Conservation (phyloP, 306 rosid genomes). For the Astragalus membranaceus region DNA sequence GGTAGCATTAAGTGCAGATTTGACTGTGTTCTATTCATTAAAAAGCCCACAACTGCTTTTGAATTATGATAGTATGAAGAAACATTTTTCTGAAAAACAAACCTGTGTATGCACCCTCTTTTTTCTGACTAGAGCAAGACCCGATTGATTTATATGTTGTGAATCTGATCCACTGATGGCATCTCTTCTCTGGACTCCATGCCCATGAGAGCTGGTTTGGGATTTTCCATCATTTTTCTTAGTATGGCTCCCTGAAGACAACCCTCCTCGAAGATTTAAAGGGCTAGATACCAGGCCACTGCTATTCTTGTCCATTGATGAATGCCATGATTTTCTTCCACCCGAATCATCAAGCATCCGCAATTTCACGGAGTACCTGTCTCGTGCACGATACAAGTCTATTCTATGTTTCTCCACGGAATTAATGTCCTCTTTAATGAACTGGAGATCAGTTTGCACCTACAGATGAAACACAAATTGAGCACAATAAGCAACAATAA, state of each 20-base stretch:
- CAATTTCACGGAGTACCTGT: conserved; percentile 58
- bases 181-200: conserved; percentile 63
- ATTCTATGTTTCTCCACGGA: conserved; percentile 87
- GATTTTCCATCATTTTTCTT: conserved; percentile 60
- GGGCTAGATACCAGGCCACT: conserved; percentile 52
- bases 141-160: conserved; percentile 52
- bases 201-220: conserved; percentile 46
- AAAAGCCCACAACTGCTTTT: neutral
- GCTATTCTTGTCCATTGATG: conserved; percentile 49
- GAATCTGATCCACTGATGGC: conserved; percentile 64
- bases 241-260: conserved; percentile 55
- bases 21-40: neutral
- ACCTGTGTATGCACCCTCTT: conserved; percentile 92
- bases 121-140: conserved; percentile 69
- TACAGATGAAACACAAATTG: conserved; percentile 26
- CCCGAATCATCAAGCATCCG: conserved; percentile 65
- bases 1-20: neutral
- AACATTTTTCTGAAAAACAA: neutral
- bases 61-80: neutral
- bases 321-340: conserved; percentile 65
- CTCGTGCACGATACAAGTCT: conserved; percentile 71
- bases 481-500: conserved; percentile 7
- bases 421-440: conserved; percentile 79
- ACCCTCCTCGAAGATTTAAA: conserved; percentile 46
- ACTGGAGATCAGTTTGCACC: conserved; percentile 93